A percentile compares a stretch with the other conserved stretches of the same genome.
Conservation (phyloP, 495 filamentous ascomycete genomes). For the Platismatia glauca region DNA sequence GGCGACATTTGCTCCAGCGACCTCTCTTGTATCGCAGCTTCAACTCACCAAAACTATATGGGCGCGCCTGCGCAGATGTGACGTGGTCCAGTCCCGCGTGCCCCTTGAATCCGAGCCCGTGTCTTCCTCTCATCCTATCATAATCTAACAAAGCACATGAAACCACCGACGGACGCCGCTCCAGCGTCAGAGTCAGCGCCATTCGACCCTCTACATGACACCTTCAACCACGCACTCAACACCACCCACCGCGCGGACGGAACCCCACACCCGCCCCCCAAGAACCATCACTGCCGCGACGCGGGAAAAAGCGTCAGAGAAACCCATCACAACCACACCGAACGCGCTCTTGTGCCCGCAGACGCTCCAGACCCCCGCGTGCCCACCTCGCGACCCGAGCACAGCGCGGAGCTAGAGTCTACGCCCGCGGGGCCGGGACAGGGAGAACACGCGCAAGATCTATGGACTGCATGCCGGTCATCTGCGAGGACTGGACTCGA, state of each 20-base stretch:
- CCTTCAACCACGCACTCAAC: constrained; percentile 1
- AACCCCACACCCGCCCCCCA: background rate
- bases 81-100: constrained; percentile 9
- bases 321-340: background rate
- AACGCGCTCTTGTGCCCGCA: background rate
- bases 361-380: too few relatives aligned
- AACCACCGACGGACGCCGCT: background rate
- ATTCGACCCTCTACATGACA: background rate
- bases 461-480: too few relatives aligned
- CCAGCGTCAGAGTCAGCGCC: background rate
- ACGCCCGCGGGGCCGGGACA: too few relatives aligned
- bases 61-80: constrained; percentile 5
- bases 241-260: constrained; percentile 3
- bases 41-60: background rate
- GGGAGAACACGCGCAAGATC: too few relatives aligned
- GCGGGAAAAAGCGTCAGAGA: background rate
- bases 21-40: background rate
- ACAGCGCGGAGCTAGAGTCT: too few relatives aligned
- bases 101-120: constrained; percentile 2
- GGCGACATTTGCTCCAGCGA: background rate
- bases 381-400: too few relatives aligned
- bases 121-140: background rate
- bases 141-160: background rate
- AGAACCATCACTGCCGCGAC: constrained; percentile 1
- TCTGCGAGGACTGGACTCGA: too few relatives aligned